phyloP scores from a whole-genome alignment of 208 protist genomes.

The Porcisia hertigi region DNA sequence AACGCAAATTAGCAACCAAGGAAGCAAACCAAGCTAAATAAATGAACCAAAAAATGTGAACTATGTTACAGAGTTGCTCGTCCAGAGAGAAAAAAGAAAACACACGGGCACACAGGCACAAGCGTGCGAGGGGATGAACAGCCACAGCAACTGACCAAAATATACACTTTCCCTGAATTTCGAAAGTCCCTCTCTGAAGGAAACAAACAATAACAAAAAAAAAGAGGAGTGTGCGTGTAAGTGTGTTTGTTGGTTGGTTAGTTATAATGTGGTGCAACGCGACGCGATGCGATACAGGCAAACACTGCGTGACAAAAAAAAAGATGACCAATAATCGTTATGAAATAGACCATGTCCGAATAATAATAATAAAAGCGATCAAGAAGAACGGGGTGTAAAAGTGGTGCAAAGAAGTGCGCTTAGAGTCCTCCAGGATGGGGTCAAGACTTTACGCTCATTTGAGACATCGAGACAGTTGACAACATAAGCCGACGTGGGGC shows the following conservation, averaged over 20 bases:
- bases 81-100: neutral
- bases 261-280: neutral
- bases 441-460: no score
- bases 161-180: neutral
- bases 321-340: neutral
- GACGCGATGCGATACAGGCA: neutral
- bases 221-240: no score
- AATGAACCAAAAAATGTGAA: constrained; percentile 12
- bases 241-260: no score
- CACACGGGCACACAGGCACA: neutral
- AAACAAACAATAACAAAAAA: no score
- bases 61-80: neutral
- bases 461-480: no score
- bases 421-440: no score
- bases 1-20: neutral
- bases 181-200: neutral
- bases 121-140: neutral
- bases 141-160: neutral
- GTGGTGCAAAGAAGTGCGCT: neutral
- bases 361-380: neutral
- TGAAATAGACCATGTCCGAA: neutral
- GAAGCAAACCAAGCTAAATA: constrained; percentile 3
- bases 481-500: no score
- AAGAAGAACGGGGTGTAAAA: neutral
- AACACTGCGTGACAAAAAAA: neutral